Conservation (phyloP, 129 eudicot genomes). For the Apium graveolens region DNA sequence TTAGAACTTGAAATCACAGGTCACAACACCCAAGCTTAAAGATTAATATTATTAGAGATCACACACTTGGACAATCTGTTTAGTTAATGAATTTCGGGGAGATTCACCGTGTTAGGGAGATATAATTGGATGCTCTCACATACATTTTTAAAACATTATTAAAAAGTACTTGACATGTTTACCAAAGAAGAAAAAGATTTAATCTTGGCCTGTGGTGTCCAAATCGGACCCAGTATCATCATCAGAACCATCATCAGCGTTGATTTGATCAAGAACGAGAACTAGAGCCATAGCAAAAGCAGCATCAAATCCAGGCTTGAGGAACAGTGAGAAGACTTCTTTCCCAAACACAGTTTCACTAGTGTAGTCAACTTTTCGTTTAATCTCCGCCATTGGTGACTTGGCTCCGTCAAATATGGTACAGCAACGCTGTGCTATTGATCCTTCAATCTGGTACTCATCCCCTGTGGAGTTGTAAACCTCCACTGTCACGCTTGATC, state of each 20-base stretch:
- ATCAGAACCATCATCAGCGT: constrained; percentile 34
- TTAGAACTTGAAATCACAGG: too few species aligned
- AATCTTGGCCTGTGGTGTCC: constrained; percentile 15
- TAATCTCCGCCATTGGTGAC: constrained; percentile 52
- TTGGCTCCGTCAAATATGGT: constrained; percentile 31
- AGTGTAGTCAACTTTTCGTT: constrained; percentile 62
- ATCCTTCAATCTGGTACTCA: constrained; percentile 77
- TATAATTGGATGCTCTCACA: neutral
- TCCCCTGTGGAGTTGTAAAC: constrained; percentile 37
- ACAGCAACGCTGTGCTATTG: constrained; percentile 46
- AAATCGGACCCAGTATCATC: constrained; percentile 18
- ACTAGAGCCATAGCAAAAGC: constrained; percentile 79
- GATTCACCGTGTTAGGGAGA: too few species aligned
- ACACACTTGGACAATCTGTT: too few species aligned
- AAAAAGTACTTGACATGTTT: neutral
- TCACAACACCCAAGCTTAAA: too few species aligned
- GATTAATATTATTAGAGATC: too few species aligned
- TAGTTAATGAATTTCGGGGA: too few species aligned
- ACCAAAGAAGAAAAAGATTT: neutral
- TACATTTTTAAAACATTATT: too few species aligned
- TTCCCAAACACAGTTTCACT: constrained; percentile 59
- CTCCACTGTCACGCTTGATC: constrained; percentile 71
- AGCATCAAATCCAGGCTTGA: constrained; percentile 65
- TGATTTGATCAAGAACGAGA: constrained; percentile 61
- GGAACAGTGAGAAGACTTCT: constrained; percentile 47